Evolutionary conservation across 306 rosid genomes (phyloP).

Genomic region (Erythrophleum fordii): DNA sequence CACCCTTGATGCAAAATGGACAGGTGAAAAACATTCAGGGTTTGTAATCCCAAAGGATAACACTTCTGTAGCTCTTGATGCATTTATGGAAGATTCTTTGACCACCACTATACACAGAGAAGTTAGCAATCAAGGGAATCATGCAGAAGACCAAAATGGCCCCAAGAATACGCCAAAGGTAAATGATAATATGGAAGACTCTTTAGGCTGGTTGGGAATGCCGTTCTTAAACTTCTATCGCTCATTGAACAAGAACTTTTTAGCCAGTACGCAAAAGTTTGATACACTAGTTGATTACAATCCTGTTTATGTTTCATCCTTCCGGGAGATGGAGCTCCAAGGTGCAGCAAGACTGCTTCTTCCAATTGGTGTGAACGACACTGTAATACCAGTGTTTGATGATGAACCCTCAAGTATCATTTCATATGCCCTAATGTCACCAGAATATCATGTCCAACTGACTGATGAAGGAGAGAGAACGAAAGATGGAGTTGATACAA

Average conservation of each 20-base stretch:
- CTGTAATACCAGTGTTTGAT: conserved; percentile 82
- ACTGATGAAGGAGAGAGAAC: conserved; percentile 64
- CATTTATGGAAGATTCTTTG: conserved; percentile 51
- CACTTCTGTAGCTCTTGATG: conserved; percentile 45
- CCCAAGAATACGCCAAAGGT: conserved; percentile 52
- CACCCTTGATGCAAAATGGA: conserved; percentile 92
- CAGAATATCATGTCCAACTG: conserved; percentile 63
- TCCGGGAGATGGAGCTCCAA: conserved; percentile 73
- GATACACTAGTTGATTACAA: conserved; percentile 58
- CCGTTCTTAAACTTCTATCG: conserved; percentile 77
- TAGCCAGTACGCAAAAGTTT: conserved; percentile 59
- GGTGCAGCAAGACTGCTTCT: conserved; percentile 81
- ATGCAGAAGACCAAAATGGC: conserved; percentile 53
- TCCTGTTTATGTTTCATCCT: conserved; percentile 72
- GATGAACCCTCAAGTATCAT: conserved; percentile 92
- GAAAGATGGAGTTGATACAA: conserved; percentile 53
- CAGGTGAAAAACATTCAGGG: conserved; percentile 65
- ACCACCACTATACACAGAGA: conserved; percentile 34
- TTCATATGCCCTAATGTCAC: conserved; percentile 72
- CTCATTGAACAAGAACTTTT: conserved; percentile 63
- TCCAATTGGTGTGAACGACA: conserved; percentile 73
- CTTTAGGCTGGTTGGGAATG: conserved; percentile 72
- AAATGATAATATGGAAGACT: conserved; percentile 62
- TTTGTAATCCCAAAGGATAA: conserved; percentile 49
- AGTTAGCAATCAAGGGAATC: conserved; percentile 46